Base-by-base conservation (phyloP, 768 basidiomycete species). In the Lactarius evosmus region DNA sequence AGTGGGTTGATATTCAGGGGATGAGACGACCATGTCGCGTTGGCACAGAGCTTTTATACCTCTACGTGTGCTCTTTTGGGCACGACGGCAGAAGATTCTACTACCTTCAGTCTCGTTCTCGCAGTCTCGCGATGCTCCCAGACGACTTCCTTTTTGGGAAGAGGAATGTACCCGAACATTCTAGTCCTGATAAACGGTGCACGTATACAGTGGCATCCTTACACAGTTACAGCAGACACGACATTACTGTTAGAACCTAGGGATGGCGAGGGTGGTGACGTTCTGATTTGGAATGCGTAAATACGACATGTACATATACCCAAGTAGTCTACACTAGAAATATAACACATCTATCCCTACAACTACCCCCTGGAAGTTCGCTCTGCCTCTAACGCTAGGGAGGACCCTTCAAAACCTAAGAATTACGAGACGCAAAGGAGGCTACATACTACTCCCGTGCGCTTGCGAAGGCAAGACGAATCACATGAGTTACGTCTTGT, bases 1-100 rank as follows among this genome's bases (percentile, higher is more conserved):
- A 46, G 32, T 27, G 34, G 11, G 34, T 32, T 16, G 22, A 41
- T 25, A 1, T 25, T 14, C 17, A 30, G 49, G 14, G 12, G 25
- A 6, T 50, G 19, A 25, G 0, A 9, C 14, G 0, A 9, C 14
- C 46, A 49, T 11, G 25, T 29, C 17, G 56, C 16, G 17, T 11
- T 32, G n/a, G 38, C 2, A 22, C 22, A 16, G 36, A 22, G 52
- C 16, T 36, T 50, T 51, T 57, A 62, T 62, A 62, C 44, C 56
- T 41, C 30, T 57, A n/a, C 49, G 9, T 12, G 2, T 22, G 1
- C 30, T 57, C 40, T 49, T 27, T 49, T n/a, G 22, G 44, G 44
- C 14, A 12, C 32, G 9, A 5, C 19, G 41, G 6, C 8, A 29
- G 60, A 14, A 61, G 22, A 25, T 54, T 61, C 40, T 54, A 40